A percentile compares a stretch with the other conserved stretches of the same genome.
Evolutionary conservation across 257 asterid genomes (phyloP).

Genomic region (Ophiorrhiza pumila): DNA sequence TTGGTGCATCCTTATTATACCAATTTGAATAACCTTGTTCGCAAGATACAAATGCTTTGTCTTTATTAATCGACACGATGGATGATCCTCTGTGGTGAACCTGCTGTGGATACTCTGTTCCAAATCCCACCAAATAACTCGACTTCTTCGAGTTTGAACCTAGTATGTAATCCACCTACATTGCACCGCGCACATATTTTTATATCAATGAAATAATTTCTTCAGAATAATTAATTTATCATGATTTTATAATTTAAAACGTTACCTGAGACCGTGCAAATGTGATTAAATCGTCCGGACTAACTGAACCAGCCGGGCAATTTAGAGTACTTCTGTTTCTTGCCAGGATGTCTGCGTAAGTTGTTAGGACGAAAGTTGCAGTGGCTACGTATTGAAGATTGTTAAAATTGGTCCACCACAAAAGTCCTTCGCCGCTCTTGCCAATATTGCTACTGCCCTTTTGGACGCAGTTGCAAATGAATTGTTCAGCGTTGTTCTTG

Average conservation of each 20-base stretch:
- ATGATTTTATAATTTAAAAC: too few relatives aligned
- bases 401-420: slow-evolving; percentile 41
- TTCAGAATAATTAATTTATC: too few relatives aligned
- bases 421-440: slow-evolving; percentile 39
- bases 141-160: slow-evolving; percentile 46
- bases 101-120: slow-evolving; percentile 43
- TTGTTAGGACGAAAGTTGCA: slow-evolving; percentile 35
- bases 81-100: slow-evolving; percentile 70
- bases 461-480: slow-evolving; percentile 50
- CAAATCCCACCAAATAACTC: slow-evolving; percentile 76
- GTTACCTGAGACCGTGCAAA: slow-evolving; percentile 47
- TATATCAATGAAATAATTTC: too few relatives aligned
- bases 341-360: slow-evolving; percentile 40
- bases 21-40: slow-evolving; percentile 38
- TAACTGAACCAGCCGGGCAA: slow-evolving; percentile 32
- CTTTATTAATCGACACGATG: slow-evolving; percentile 43
- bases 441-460: slow-evolving; percentile 37
- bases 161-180: slow-evolving; percentile 54
- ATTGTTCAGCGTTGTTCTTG: slow-evolving; percentile 38
- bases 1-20: slow-evolving; percentile 39
- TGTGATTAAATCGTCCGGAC: slow-evolving; percentile 23
- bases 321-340: slow-evolving; percentile 17
- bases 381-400: slow-evolving; percentile 60
- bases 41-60: slow-evolving; percentile 34
- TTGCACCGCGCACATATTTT: not conserved